phyloP scores from a whole-genome alignment of 129 eudicot genomes.

The Saposhnikovia divaricata region DNA sequence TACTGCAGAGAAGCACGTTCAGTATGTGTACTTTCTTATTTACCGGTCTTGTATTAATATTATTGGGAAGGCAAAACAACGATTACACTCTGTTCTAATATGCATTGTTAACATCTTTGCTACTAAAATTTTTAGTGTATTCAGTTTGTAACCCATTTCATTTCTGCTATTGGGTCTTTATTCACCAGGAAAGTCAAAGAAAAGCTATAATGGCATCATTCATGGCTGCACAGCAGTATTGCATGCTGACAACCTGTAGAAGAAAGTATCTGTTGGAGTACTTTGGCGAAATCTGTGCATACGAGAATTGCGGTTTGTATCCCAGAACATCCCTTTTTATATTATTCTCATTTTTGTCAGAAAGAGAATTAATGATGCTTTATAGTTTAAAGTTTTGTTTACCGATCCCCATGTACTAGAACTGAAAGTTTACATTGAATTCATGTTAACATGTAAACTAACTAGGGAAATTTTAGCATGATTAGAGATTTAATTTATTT shows the following conservation, averaged over 20 bases:
- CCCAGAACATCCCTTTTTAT: conserved; percentile 4
- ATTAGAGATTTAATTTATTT: not conserved
- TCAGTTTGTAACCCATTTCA: not conserved
- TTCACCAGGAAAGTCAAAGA: conserved; percentile 60
- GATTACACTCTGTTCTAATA: not conserved
- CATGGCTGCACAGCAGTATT: conserved; percentile 69
- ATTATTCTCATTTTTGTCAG: not conserved
- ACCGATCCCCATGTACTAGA: not conserved
- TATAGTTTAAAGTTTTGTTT: not conserved
- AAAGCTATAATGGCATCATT: conserved; percentile 81
- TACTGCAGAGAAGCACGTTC: conserved; percentile 69
- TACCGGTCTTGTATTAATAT: not conserved
- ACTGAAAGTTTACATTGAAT: not conserved
- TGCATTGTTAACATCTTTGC: conserved; percentile 4
- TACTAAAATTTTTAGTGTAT: conserved; percentile 1
- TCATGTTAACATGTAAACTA: not conserved
- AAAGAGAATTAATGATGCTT: not conserved
- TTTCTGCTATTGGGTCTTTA: not conserved
- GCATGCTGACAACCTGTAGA: conserved; percentile 83
- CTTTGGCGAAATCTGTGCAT: conserved; percentile 57
- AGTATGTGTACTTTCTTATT: conserved; percentile 31
- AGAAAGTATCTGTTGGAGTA: conserved; percentile 67
- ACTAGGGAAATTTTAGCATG: not conserved
- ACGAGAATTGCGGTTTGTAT: conserved; percentile 59
- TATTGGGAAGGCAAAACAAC: not conserved